Evolutionary conservation across 139 green algal genomes (phyloP).

Genomic region (Asterochloris sp.): DNA sequence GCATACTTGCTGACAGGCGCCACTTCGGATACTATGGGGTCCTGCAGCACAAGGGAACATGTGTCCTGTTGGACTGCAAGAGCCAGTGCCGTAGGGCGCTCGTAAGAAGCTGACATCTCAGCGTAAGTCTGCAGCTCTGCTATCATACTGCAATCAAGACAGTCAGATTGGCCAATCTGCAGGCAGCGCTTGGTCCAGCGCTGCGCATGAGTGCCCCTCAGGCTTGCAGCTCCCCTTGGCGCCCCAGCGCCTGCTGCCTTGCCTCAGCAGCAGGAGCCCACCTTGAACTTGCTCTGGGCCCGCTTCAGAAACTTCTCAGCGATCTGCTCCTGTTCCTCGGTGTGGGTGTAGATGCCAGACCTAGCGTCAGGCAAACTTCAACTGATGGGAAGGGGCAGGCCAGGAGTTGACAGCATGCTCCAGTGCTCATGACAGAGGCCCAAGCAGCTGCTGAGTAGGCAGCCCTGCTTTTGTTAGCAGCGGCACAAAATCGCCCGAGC

Average conservation of each 20-base stretch:
- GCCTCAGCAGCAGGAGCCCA: not conserved
- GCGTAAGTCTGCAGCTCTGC: not conserved
- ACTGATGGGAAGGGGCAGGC: too few species aligned
- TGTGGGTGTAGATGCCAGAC: slow-evolving; percentile 72
- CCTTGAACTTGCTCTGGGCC: not conserved
- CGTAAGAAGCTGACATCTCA: not conserved
- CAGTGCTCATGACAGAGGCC: too few species aligned
- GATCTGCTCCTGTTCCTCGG: slow-evolving; percentile 43
- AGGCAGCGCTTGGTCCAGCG: slow-evolving; percentile 1
- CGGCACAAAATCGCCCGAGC: too few species aligned
- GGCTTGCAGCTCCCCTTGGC: not conserved
- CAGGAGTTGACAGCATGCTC: too few species aligned
- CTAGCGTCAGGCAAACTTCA: too few species aligned
- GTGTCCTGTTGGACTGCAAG: not conserved
- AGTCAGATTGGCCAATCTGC: not conserved
- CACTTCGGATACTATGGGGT: slow-evolving; percentile 39
- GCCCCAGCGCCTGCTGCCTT: not conserved
- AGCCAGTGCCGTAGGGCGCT: not conserved
- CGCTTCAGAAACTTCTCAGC: slow-evolving; percentile 28
- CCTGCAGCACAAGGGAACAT: not conserved
- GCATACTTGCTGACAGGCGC: slow-evolving; percentile 33
- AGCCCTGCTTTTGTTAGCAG: too few species aligned
- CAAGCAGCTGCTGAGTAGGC: too few species aligned
- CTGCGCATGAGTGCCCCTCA: not conserved
- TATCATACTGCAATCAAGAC: not conserved